phyloP scores from a whole-genome alignment of 2,329 filamentous ascomycete genomes.

The Monosporascus cannonballus region DNA sequence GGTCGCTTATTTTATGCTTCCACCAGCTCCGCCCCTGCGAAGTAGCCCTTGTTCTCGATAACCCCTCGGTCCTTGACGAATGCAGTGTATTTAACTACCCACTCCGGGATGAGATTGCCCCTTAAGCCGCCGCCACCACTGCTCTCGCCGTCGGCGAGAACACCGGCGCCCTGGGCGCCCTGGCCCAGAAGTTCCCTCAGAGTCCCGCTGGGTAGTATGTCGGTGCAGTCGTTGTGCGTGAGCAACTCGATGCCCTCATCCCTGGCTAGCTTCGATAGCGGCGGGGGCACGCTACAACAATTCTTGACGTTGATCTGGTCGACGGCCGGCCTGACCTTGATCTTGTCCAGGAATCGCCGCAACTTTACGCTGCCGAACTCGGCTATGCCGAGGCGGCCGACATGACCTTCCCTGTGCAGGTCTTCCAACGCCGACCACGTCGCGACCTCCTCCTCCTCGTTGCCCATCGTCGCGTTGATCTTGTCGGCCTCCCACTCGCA shows the following conservation, averaged over 20 bases:
- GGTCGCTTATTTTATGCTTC: slow-evolving; percentile 17
- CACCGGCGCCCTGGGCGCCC: slow-evolving; percentile 64
- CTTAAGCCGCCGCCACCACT: slow-evolving; percentile 51
- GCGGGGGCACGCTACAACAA: slow-evolving; percentile 91
- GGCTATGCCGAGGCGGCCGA: slow-evolving; percentile 73
- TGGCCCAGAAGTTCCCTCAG: slow-evolving; percentile 76
- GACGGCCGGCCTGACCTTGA: slow-evolving; percentile 69
- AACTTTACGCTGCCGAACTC: slow-evolving; percentile 88
- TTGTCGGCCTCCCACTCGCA: slow-evolving; percentile 73
- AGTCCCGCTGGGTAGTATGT: slow-evolving; percentile 82
- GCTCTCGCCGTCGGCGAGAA: slow-evolving; percentile 59
- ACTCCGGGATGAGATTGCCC: slow-evolving; percentile 79
- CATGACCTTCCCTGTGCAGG: slow-evolving; percentile 64
- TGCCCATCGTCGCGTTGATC: slow-evolving; percentile 53
- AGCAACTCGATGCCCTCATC: slow-evolving; percentile 77
- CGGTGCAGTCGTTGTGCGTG: slow-evolving; percentile 89
- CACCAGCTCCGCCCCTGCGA: slow-evolving; percentile 72
- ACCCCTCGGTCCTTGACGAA: slow-evolving; percentile 91
- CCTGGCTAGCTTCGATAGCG: slow-evolving; percentile 79
- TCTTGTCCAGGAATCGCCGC: slow-evolving; percentile 65
- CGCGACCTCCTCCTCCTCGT: slow-evolving; percentile 60
- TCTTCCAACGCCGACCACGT: slow-evolving; percentile 70
- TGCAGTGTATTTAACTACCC: slow-evolving; percentile 96
- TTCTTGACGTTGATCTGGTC: slow-evolving; percentile 96
- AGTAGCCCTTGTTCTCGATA: slow-evolving; percentile 97